A percentile compares a stretch with the other conserved stretches of the same genome.
Conservation (phyloP, 805 yeast species). For the Schizosaccharomyces osmophilus region DNA sequence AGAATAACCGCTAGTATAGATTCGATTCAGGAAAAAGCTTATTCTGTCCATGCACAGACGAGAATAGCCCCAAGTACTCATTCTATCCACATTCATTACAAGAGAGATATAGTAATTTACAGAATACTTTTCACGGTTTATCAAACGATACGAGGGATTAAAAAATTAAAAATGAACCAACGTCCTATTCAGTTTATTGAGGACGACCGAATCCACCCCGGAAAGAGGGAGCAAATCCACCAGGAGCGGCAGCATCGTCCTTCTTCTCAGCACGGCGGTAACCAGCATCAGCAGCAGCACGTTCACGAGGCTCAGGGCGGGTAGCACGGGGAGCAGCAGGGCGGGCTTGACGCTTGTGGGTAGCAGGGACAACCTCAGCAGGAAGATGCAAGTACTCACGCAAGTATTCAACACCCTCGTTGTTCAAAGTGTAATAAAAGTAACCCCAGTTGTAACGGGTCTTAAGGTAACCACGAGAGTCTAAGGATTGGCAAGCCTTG, state of each 20-base stretch:
- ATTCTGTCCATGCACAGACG: no score
- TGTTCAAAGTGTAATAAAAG: slow-evolving; percentile 99
- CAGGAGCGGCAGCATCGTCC: slow-evolving; percentile 10
- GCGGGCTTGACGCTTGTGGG: slow-evolving; percentile 86
- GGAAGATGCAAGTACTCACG: slow-evolving; percentile 97
- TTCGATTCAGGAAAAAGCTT: no score
- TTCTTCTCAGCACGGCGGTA: slow-evolving; percentile 25
- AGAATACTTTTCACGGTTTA: no score
- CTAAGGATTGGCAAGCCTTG: slow-evolving; percentile 97
- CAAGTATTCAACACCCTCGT: slow-evolving; percentile 95
- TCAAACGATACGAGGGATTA: no score
- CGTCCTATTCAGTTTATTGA: not conserved
- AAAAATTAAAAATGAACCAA: no score
- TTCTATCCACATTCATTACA: no score
- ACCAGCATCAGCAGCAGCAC: slow-evolving; percentile 25
- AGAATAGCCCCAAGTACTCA: no score
- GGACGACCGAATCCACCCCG: slow-evolving; percentile 4
- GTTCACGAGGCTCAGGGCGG: slow-evolving; percentile 17
- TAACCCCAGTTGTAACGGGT: slow-evolving; percentile 99
- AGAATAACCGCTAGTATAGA: no score
- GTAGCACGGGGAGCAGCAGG: slow-evolving; percentile 9
- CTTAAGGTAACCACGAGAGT: slow-evolving; percentile 96
- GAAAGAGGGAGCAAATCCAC: slow-evolving; percentile 2
- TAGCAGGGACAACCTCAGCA: slow-evolving; percentile 93
- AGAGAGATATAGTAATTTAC: no score